Evolutionary conservation across 2,329 filamentous ascomycete species (phyloP), one percentile per base, ranked within the genome.

Genomic region (Epichloe amarillans): DNA sequence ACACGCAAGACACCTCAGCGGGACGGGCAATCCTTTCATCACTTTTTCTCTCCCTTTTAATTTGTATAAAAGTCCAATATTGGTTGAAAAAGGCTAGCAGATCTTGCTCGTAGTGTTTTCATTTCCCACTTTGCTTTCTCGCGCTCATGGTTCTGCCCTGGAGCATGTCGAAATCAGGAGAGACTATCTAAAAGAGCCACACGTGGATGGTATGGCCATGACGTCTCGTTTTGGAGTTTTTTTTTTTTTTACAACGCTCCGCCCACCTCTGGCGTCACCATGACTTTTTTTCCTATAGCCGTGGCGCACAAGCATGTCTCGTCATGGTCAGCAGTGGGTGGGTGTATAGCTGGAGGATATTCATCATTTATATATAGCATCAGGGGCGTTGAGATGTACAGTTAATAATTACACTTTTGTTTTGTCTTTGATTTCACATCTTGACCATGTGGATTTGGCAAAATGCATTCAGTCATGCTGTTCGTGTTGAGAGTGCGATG

Each of bases 331-430:
- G 40, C 3, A 15, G 19, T 42, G n/a, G 15, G 42, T 45, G 26
- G 15, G 42, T 45, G 26, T 30, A 10, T 50, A 51, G 52, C 38
- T 40, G 53, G 49, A 53, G 30, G 10, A 12, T 38, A 30, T 46
- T 37, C 42, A 43, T 49, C 50, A 52, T 43, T 41, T 43, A 47
- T 56, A 57, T 43, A 47, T 56, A 57, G 51, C 55, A 53, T 56
- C 46, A 48, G 44, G 50, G 51, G 55, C 54, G 55, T 53, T 55
- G 38, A 55, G 40, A 17, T 19, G 37, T 33, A 17, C 39, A 40
- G 42, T 45, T 30, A 33, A 30, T 45, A 45, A 45, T 30, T 17
- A 42, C 0, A 40, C n/a, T 10, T 10, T 30, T 10, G 1, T 30
- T 30, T 30, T 30, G 26, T 30, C 8, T 30, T 10, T 8, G 1